Evolutionary conservation across 495 filamentous ascomycete genomes (phyloP).

Genomic region (Daldinia childiae): DNA sequence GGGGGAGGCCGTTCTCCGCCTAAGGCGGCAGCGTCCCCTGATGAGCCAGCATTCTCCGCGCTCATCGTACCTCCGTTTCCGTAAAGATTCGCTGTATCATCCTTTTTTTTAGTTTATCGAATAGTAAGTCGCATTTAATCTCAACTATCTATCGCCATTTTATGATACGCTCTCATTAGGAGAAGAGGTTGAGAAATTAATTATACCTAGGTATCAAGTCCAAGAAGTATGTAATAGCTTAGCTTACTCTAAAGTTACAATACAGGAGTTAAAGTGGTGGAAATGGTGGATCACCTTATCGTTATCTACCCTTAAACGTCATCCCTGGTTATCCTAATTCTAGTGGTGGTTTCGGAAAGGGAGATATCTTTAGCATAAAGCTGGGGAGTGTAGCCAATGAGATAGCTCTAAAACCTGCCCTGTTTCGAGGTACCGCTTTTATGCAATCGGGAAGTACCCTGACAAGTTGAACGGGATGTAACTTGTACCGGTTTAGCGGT

Average conservation of each 20-base stretch:
- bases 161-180: not conserved
- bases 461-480: not conserved
- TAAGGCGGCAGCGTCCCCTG: slow-evolving; percentile 22
- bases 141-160: not conserved
- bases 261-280: slow-evolving; percentile 10
- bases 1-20: slow-evolving; percentile 64
- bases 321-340: not conserved
- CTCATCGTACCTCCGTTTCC: slow-evolving; percentile 35
- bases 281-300: slow-evolving; percentile 30
- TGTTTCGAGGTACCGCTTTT: slow-evolving; percentile 24
- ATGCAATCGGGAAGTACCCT: not conserved
- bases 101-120: slow-evolving; percentile 11
- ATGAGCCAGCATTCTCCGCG: slow-evolving; percentile 40
- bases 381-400: slow-evolving; percentile 23
- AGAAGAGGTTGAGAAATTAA: not conserved
- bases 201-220: not conserved
- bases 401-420: slow-evolving; percentile 4
- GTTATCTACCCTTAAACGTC: slow-evolving; percentile 28
- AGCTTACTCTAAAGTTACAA: not conserved
- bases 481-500: slow-evolving; percentile 18
- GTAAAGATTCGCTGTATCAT: slow-evolving; percentile 36
- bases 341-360: slow-evolving; percentile 12
- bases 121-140: not conserved
- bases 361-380: slow-evolving; percentile 34
- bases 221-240: not conserved